phyloP scores from a whole-genome alignment of 2,329 filamentous ascomycete genomes.

The Rhynchosporium secalis region DNA sequence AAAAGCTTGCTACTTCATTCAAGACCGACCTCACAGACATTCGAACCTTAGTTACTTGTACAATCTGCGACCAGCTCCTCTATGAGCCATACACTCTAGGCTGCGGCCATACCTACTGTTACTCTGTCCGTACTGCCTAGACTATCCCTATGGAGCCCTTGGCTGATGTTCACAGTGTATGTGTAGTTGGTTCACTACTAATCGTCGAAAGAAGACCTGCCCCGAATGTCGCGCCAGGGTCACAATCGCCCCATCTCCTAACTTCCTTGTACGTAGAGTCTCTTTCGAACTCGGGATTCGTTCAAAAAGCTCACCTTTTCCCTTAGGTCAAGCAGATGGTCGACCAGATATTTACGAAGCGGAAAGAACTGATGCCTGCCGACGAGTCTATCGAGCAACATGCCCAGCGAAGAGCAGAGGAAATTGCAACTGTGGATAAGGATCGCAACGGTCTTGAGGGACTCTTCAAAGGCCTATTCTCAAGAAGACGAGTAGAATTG shows the following conservation, averaged over 20 bases:
- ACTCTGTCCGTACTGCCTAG: conserved; percentile 50
- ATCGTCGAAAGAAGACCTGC: conserved; percentile 62
- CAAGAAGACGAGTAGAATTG: conserved; percentile 20
- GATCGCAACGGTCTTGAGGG: conserved; percentile 58
- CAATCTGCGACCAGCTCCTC: conserved; percentile 66
- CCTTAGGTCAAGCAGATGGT: conserved; percentile 63
- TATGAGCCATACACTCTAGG: conserved; percentile 69
- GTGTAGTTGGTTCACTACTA: conserved; percentile 41
- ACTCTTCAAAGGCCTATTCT: conserved; percentile 59
- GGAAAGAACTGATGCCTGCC: conserved; percentile 59
- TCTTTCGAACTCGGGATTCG: background rate
- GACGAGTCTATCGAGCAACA: conserved; percentile 66
- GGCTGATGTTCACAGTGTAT: conserved; percentile 38
- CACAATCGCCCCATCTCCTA: conserved; percentile 59
- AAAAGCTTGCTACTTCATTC: conserved; percentile 34
- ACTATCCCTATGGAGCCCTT: background rate
- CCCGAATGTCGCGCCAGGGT: conserved; percentile 65
- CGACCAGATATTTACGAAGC: conserved; percentile 56
- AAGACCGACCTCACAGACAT: conserved; percentile 59
- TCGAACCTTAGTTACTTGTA: conserved; percentile 62
- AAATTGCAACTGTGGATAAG: conserved; percentile 57
- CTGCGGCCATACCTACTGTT: conserved; percentile 73
- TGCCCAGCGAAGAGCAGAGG: conserved; percentile 55
- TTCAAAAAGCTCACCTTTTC: conserved; percentile 9
- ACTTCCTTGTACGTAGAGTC: conserved; percentile 55